Base-by-base conservation (phyloP, 2,329 filamentous ascomycete species). In the Ophiostoma pallidulum region DNA sequence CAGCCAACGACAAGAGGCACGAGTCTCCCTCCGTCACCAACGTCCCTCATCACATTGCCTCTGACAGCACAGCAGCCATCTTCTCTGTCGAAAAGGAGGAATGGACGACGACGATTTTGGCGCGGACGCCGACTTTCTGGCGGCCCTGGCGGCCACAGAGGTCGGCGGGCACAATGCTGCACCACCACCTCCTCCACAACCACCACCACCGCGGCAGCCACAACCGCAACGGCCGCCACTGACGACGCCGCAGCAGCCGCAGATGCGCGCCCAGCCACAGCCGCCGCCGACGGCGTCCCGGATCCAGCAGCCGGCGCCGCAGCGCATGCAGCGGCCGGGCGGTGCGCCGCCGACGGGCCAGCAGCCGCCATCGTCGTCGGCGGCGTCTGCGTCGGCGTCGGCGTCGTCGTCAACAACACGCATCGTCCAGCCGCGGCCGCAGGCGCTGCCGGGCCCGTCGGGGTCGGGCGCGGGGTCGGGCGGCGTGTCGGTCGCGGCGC, bases 351-450 rank as follows among this genome's bases (percentile, higher is more conserved):
- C n/a, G 6, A 54, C 63, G 3, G 62, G 61, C 19, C 24, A 39
- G 31, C 7, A 24, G 4, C 20, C 31, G 26, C n/a, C 41, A 8
- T 31, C 40, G 33, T 84, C n/a, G n/a, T n/a, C n/a, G n/a, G n/a
- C n/a, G n/a, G n/a, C n/a, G n/a, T n/a, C n/a, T n/a, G n/a, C n/a
- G n/a, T n/a, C n/a, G n/a, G n/a, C n/a, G n/a, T n/a, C n/a, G n/a
- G n/a, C n/a, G n/a, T n/a, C n/a, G n/a, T n/a, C n/a, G n/a, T n/a
- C n/a, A n/a, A n/a, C n/a, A n/a, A n/a, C n/a, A n/a, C n/a, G 82
- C 59, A 74, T 94, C 22, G 81, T 91, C 29, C 91, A 96, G 64
- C 90, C 89, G 10, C 94, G 82, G 49, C 91, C 90, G 1, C 90
- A 96, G 67, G 82, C 80, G n/a, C 73, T 95, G 3, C 77, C 86